Evolutionary conservation across 73 alveolate species (phyloP).

Genomic region (Tetrahymena borealis): DNA sequence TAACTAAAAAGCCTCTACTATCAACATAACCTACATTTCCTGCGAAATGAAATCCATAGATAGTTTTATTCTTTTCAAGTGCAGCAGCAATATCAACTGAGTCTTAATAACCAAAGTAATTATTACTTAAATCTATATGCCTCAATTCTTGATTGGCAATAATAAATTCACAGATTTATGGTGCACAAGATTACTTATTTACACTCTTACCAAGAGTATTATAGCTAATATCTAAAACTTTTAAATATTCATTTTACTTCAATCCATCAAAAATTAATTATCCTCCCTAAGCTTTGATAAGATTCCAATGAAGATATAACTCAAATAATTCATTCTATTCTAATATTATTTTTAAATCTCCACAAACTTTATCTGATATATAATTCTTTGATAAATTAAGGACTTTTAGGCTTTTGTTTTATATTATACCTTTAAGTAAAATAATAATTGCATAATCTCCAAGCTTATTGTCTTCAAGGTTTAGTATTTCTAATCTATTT

Average conservation of each 20-base stretch:
- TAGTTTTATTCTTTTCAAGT: conserved; percentile 45
- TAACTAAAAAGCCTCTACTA: conserved; percentile 41
- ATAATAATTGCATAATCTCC: conserved; percentile 21
- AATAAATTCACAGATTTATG: conserved; percentile 27
- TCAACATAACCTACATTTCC: conserved; percentile 53
- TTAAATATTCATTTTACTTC: conserved; percentile 32
- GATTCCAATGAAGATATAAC: conserved; percentile 48
- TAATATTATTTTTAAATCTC: neutral
- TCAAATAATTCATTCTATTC: conserved; percentile 9
- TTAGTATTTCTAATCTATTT: conserved; percentile 22
- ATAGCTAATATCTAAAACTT: conserved; percentile 40
- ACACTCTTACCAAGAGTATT: conserved; percentile 20
- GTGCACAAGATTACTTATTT: conserved; percentile 2
- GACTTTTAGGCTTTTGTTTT: conserved; percentile 10
- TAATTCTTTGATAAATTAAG: conserved; percentile 21
- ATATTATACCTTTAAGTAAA: conserved; percentile 9
- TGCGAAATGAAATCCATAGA: conserved; percentile 47
- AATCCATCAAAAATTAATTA: conserved; percentile 32
- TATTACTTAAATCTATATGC: conserved; percentile 43
- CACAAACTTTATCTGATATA: conserved; percentile 8
- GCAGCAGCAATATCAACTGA: conserved; percentile 36
- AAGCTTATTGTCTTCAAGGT: conserved; percentile 29
- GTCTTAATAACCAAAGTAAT: conserved; percentile 20
- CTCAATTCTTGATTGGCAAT: conserved; percentile 7
- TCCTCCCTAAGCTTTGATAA: conserved; percentile 43